Evolutionary conservation across 179 eudicot species (phyloP), one percentile per base, ranked within the genome.

Genomic region (Silene noctiflora): DNA sequence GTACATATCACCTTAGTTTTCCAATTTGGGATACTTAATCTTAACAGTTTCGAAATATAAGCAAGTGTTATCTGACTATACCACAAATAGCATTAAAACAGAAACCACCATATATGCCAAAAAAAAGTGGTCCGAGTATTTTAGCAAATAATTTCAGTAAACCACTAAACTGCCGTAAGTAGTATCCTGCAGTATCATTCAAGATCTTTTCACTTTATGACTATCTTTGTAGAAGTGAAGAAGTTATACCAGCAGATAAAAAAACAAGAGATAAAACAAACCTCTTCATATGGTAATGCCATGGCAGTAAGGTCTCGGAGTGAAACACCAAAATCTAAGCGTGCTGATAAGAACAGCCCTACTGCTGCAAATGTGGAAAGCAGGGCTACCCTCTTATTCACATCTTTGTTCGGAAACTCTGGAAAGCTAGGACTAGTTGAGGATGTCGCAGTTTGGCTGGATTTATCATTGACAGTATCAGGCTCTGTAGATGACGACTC

Each of bases 261-360:
- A 20, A 16, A 56, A 4, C n/a, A 33, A 79, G 9, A 63, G 16
- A 21, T 20, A 51, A 66, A 74, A 58, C 81, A 83, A 67, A 94
- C 98, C 97, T 90, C 89, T 77, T 94, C 98, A 86, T 87, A 92
- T 19, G 97, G 91, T 39, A 89, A 74, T 67, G 97, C 98, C 64
- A 75, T 70, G 79, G 96, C 96, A 63, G 97, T 73, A n/a, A 94
- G 91, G 84, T 94, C 98, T 76, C 84, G 86, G 76, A 94, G 83
- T 20, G 98, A 94, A 82, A 89, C 89, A 48, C 97, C 96, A 65
- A 92, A 82, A 83, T 92, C 98, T 68, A 94, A 82, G 33, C 94
- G 89, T 9, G 79, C 27, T 4, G 94, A 87, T 51, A 84, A 75
- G 82, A 92, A 90, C 63, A 94, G 87, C 53, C 96, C 98, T 7